Evolutionary conservation across 495 filamentous ascomycete genomes (phyloP).

Genomic region (Penicillium dipodomyicola): DNA sequence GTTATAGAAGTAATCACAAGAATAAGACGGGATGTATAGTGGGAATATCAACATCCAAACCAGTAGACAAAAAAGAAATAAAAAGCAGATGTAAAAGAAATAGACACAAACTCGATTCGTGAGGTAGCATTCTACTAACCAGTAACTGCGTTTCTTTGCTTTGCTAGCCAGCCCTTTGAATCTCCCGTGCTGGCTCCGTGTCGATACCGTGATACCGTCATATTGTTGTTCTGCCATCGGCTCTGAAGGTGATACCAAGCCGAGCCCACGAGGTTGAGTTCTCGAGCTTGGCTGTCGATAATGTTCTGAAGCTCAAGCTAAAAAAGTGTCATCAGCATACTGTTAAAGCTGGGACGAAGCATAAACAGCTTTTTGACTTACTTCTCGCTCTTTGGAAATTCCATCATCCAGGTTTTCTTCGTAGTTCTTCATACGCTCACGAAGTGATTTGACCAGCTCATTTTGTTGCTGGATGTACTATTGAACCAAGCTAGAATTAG

Average conservation of each 20-base stretch:
- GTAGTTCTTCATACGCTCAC: conserved; percentile 52
- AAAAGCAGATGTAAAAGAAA: not conserved
- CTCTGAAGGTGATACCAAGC: conserved; percentile 90
- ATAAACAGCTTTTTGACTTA: conserved; percentile 21
- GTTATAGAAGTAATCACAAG: conserved; percentile 8
- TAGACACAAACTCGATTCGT: not conserved
- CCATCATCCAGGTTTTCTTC: conserved; percentile 45
- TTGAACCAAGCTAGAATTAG: conserved; percentile 14
- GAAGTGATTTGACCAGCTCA: conserved; percentile 56
- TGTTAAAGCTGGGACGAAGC: not conserved
- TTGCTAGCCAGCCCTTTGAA: conserved; percentile 85
- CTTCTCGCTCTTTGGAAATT: conserved; percentile 51
- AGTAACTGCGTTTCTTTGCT: conserved; percentile 73
- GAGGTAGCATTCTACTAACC: conserved; percentile 31
- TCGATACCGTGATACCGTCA: conserved; percentile 54
- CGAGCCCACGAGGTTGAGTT: conserved; percentile 79
- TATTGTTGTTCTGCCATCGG: conserved; percentile 83
- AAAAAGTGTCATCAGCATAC: conserved; percentile 19
- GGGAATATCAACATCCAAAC: conserved; percentile 10
- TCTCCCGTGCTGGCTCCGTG: conserved; percentile 64
- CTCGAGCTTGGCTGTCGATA: conserved; percentile 68
- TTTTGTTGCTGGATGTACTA: conserved; percentile 64
- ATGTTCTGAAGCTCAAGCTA: conserved; percentile 58
- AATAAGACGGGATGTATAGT: conserved; percentile 12
- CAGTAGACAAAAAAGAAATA: not conserved